Evolutionary conservation across 768 basidiomycete species (phyloP).

Genomic region (Cyathus striatus): DNA sequence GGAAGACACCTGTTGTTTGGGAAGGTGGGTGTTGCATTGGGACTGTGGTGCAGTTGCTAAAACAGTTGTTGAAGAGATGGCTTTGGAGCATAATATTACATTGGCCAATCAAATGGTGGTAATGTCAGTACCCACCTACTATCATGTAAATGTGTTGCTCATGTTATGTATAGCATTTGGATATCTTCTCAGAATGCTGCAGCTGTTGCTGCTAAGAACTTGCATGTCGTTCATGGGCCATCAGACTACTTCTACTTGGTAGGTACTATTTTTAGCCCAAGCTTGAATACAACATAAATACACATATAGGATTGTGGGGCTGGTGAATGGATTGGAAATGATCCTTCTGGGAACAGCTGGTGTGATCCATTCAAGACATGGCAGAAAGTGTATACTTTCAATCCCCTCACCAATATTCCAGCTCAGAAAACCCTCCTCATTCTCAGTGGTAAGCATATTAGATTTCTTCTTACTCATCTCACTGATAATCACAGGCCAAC

Average conservation of each 20-base stretch:
- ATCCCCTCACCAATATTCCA: constrained; percentile 56
- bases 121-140: constrained; percentile 31
- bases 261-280: constrained; percentile 11
- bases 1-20: constrained; percentile 82
- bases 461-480: background rate
- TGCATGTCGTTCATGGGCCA: constrained; percentile 60
- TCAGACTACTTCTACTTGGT: constrained; percentile 77
- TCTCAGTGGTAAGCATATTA: constrained; percentile 52
- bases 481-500: constrained; percentile 38
- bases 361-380: constrained; percentile 80
- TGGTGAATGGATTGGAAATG: constrained; percentile 63
- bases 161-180: constrained; percentile 63
- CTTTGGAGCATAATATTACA: constrained; percentile 45
- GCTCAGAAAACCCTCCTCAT: constrained; percentile 45
- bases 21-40: constrained; percentile 41
- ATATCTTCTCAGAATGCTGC: constrained; percentile 57
- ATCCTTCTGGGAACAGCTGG: constrained; percentile 54
- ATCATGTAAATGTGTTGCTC: background rate
- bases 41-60: constrained; percentile 11
- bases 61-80: constrained; percentile 48
- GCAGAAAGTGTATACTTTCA: constrained; percentile 73
- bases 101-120: constrained; percentile 49
- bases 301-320: constrained; percentile 56
- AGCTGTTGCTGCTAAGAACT: constrained; percentile 55
- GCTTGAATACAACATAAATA: background rate